Conservation (phyloP, 768 basidiomycete species). For the Auricularia sp. region DNA sequence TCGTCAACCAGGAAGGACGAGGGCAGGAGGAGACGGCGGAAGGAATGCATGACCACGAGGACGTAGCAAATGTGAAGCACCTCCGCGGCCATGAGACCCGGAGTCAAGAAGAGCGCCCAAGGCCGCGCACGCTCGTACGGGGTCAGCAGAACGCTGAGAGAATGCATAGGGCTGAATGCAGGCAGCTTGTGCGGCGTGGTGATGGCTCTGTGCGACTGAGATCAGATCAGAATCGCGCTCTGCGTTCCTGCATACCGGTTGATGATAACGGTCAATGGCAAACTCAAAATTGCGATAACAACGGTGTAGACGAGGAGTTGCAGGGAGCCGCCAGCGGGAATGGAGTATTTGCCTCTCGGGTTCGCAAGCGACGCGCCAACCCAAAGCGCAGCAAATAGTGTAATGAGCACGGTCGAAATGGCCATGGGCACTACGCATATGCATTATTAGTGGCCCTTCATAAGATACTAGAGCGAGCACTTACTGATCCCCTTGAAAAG, state of each 20-base stretch:
- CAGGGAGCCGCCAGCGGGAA: conserved; percentile 49
- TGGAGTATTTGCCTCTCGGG: conserved; percentile 46
- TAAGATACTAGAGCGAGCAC: conserved; percentile 11
- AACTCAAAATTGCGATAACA: conserved; percentile 51
- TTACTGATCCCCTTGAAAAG: conserved; percentile 71
- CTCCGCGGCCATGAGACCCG: conserved; percentile 43
- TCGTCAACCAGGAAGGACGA: conserved; percentile 18
- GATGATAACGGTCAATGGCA: conserved; percentile 64
- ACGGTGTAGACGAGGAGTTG: conserved; percentile 57
- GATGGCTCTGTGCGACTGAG: conserved; percentile 44
- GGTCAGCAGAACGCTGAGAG: conserved; percentile 63
- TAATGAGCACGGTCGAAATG: conserved; percentile 42
- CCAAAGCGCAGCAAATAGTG: conserved; percentile 45
- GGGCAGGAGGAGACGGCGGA: conserved; percentile 49
- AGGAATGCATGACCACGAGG: conserved; percentile 30
- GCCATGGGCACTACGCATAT: conserved; percentile 36
- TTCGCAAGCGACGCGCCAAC: conserved; percentile 38
- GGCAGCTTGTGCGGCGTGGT: conserved; percentile 73
- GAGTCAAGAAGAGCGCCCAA: conserved; percentile 74
- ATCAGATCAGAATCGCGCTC: not conserved
- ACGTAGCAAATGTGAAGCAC: conserved; percentile 35
- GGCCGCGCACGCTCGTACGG: conserved; percentile 70
- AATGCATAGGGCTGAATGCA: conserved; percentile 44
- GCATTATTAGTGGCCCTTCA: conserved; percentile 18
- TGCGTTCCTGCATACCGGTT: conserved; percentile 44